Base-by-base conservation (phyloP, 805 yeast species). In the Starmerella asiatica region DNA sequence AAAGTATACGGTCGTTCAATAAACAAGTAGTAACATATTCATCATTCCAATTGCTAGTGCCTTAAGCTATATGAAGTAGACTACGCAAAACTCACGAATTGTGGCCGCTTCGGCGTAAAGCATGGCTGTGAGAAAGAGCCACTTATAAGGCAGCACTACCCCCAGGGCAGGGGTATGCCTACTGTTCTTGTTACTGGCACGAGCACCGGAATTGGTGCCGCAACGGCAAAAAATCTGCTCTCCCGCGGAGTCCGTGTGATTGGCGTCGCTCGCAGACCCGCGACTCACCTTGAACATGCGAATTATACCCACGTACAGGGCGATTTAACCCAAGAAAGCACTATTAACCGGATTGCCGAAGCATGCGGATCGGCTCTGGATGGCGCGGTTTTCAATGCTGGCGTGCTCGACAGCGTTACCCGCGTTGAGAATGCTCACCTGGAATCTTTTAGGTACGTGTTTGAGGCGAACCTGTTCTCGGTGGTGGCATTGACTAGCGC, bases 401-500 rank as follows among this genome's bases (percentile, higher is more conserved):
- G 85, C 3, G 73, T 78, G 0, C 63, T 91, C 45, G 85, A 74
- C 18, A 94, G 95, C 0, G 93, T 88, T 4, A 50, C 61, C 63
- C 62, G 33, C 57, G 64, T 46, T 54, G 77, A 47, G 19, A 33
- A 36, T 39, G 72, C 62, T 12, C 60, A 69, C n/a, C 56, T 76
- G 2, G 59, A 53, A 3, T 64, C 61, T 26, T 80, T 94, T 86
- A 73, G 67, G 45, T 55, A 55, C 32, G 64, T 77, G 23, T 85
- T 71, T 52, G 83, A 85, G 36, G 63, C 86, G 47, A 86, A 88
- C 56, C 71, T 79, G 56, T 84, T 85, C 56, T 71, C 93, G 4
- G 69, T 78, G 3, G 79, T 84, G 4, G 67, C 68, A 3, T 62
- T 84, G 48, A 71, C 78, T 9, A 47, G 64, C 18, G 46, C 38